A percentile compares a stretch with the other conserved stretches of the same genome.
These are phyloP conservation scores for Malus hybrid DNA, from an alignment of 331 rosid species.

Conservation along the genomic window DNA sequence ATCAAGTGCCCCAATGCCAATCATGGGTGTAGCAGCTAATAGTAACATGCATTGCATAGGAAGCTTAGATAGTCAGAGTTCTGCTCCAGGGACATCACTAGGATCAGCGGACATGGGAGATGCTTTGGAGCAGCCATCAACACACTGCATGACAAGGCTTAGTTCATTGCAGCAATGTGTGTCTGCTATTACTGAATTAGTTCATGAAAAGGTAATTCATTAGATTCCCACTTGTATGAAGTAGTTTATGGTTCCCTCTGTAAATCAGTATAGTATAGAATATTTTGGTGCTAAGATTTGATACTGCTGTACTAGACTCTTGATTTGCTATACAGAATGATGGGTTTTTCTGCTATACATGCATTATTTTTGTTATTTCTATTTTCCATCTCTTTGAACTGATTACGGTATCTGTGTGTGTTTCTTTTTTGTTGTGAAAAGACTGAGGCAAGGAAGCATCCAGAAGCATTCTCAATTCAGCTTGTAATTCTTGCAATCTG, in stretches of 20 bases:
- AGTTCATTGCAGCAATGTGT: conserved; percentile 84
- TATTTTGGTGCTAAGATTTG: not conserved
- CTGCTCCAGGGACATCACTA: conserved; percentile 81
- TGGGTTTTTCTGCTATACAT: not conserved
- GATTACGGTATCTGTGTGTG: not conserved
- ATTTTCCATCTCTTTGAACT: not conserved
- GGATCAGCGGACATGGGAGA: conserved; percentile 75
- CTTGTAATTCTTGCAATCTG: conserved; percentile 98
- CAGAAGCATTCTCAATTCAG: conserved; percentile 91
- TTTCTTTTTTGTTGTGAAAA: conserved; percentile 17
- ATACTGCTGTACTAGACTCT: not conserved
- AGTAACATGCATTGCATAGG: conserved; percentile 51
- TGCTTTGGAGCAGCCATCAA: conserved; percentile 69
- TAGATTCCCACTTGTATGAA: not conserved
- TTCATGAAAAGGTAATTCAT: conserved; percentile 61
- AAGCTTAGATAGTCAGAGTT: conserved; percentile 83
- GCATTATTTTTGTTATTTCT: not conserved
- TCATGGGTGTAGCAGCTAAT: conserved; percentile 43
- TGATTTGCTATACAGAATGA: not conserved
- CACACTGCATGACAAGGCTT: conserved; percentile 66
- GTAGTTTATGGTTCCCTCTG: not conserved
- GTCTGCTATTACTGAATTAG: conserved; percentile 64
- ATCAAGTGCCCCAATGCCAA: conserved; percentile 77
- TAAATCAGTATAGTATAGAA: not conserved
- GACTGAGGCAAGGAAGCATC: conserved; percentile 60